Evolutionary conservation across 2,329 filamentous ascomycete genomes (phyloP), one percentile per base, ranked within the genome.

Genomic region (Drechslerella dactyloides): DNA sequence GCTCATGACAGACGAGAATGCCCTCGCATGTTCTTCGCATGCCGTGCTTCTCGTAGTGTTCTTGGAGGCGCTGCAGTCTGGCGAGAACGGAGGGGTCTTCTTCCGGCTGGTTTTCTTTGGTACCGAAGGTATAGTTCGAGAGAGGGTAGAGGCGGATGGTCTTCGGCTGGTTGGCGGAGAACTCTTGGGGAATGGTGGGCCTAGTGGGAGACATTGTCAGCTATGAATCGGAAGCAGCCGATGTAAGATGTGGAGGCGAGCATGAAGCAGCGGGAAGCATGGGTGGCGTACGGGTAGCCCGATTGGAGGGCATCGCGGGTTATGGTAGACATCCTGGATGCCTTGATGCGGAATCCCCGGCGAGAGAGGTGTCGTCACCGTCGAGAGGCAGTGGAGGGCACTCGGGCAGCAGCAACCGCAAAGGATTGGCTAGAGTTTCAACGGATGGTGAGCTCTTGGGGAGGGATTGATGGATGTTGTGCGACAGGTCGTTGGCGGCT

Each of bases 21-120:
- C 93, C 94, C 82, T 99, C 94, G 81, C 93, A 97, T 17, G 94
- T 97, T 63, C 94, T 89, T 66, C 94, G 89, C 94, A 99, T 99
- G 78, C 94, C 94, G 83, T 97, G 88, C 74, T 89, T 85, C 30
- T 86, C 84, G 80, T 96, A 99, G 81, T 99, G 93, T 79, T 97
- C 93, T 80, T 97, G 92, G n/a, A 99, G 85, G 7, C 94, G 88
- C 82, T 93, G 93, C 75, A 99, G 84, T 1, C 94, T 90, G 64
- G 94, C 93, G 65, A 96, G 86, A 1, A 99, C 94, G 0, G 92
- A 97, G 0, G 93, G 93, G 78, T 99, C 94, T 81, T 99, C 94
- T 81, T 99, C 94, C 1, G 93, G 94, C 79, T 99, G 94, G 21
- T 90, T 96, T 83, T 97, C 94, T 82, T 99, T 99, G 73, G 96